Evolutionary conservation across 2,329 filamentous ascomycete species (phyloP).

Genomic region (Diaporthe ampelina): DNA sequence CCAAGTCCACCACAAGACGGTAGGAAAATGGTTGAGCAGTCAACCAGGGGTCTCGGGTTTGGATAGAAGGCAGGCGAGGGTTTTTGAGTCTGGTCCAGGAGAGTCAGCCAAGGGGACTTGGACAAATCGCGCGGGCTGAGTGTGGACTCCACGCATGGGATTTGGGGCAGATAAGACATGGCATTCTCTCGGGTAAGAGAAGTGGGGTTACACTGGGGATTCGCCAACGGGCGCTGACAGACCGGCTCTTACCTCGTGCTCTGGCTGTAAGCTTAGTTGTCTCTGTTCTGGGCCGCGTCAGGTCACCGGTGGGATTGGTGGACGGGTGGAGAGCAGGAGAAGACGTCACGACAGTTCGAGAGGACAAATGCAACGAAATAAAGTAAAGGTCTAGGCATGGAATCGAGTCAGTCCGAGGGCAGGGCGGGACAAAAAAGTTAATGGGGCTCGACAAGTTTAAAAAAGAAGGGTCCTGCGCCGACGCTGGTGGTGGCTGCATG

Average conservation of each 20-base stretch:
- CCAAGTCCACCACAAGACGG: neutral
- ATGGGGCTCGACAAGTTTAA: constrained; percentile 9
- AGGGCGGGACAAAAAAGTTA: neutral
- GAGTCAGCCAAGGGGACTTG: neutral
- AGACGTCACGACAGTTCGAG: constrained; percentile 2
- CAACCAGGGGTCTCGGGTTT: neutral
- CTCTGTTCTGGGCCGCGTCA: neutral
- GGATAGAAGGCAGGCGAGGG: neutral
- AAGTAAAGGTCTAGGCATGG: neutral
- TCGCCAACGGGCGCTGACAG: neutral
- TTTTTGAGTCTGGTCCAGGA: neutral
- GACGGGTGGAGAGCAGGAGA: neutral
- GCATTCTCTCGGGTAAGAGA: constrained; percentile 25
- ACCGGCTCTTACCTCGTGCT: constrained; percentile 23
- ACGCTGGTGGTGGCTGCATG: constrained; percentile 32
- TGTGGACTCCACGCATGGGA: constrained; percentile 5
- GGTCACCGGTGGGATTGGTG: neutral
- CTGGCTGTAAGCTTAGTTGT: neutral
- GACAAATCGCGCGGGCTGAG: constrained; percentile 13
- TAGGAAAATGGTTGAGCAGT: neutral
- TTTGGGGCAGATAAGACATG: constrained; percentile 35
- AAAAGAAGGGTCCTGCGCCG: constrained; percentile 39
- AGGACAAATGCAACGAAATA: neutral
- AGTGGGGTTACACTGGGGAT: constrained; percentile 31
- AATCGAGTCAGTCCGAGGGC: constrained; percentile 16